Base-by-base conservation (phyloP, 192 early-diverging fungal species). In the Backusella mclennaniae region DNA sequence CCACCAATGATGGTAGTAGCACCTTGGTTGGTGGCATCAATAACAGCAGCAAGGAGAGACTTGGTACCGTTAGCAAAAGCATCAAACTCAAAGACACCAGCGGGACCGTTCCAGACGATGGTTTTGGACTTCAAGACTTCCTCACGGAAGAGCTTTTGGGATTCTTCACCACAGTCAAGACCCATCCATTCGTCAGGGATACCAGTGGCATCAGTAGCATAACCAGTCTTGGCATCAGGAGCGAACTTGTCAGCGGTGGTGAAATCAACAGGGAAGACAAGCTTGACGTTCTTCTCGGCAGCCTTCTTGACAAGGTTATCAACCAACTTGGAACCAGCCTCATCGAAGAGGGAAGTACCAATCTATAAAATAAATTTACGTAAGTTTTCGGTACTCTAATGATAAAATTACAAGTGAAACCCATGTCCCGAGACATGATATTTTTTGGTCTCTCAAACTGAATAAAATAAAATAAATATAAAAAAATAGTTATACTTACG, bases 11-110 rank as follows among this genome's bases (percentile, higher is more conserved):
- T 98, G 35, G 93, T 94, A 69, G 89, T 92, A 39, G 96, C 95
- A 80, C 95, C 95, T 63, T 91, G 88, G 39, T 93, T 85, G 75
- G 94, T 95, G 29, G 94, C 96, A 69, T 88, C 85, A 67, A 94
- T 91, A 42, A 96, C 92, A 35, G 96, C 96, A 73, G 97, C 93
- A 81, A 99, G 86, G 36, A 91, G 87, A 33, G 85, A 73, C 84
- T 91, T 94, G 74, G 97, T 97, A 67, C 97, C 96, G 3, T 75
- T 78, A 21, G 93, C 92, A 81, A 99, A 99, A 80, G 92, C 94
- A n/a, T 89, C 94, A 83, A 94, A 97, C 88, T 99, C 97, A 85
- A 99, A 99, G 41, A 99, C 97, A 79, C 97, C 97, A 79, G 95
- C 91, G 59, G 96, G 97, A 39, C 97, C 97, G 86, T 99, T 99